Conservation (phyloP, 2,329 filamentous ascomycete species). For the Alternaria solani region DNA sequence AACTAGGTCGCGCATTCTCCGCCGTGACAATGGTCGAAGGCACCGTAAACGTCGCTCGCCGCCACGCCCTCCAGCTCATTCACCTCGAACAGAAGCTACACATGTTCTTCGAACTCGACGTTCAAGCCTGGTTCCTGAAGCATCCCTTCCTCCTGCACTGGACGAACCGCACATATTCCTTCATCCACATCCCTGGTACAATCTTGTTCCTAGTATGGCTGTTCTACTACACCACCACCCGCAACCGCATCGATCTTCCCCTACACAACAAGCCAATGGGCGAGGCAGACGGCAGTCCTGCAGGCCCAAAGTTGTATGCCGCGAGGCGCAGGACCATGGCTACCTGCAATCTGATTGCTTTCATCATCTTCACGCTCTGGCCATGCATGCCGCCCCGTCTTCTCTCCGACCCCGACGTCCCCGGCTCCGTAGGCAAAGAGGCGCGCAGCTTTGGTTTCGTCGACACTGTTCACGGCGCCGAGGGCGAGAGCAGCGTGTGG, state of each 20-base stretch:
- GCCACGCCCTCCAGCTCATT: slow-evolving; percentile 73
- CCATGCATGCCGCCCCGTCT: slow-evolving; percentile 68
- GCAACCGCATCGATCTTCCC: slow-evolving; percentile 57
- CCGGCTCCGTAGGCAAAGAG: slow-evolving; percentile 64
- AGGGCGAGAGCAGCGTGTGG: slow-evolving; percentile 73
- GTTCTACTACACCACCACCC: slow-evolving; percentile 74
- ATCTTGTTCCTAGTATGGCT: slow-evolving; percentile 73
- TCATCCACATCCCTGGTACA: slow-evolving; percentile 80
- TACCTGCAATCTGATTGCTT: slow-evolving; percentile 66
- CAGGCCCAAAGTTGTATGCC: slow-evolving; percentile 63
- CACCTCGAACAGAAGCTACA: slow-evolving; percentile 69
- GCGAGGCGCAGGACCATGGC: slow-evolving; percentile 65
- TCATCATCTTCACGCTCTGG: slow-evolving; percentile 67
- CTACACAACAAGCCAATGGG: slow-evolving; percentile 48
- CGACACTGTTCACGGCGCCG: slow-evolving; percentile 65
- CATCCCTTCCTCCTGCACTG: slow-evolving; percentile 68
- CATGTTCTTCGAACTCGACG: slow-evolving; percentile 70
- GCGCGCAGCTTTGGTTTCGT: slow-evolving; percentile 68
- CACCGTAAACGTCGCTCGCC: slow-evolving; percentile 72
- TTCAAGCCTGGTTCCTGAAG: slow-evolving; percentile 66
- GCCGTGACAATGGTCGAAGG: slow-evolving; percentile 72
- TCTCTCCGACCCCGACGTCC: slow-evolving; percentile 61
- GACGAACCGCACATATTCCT: slow-evolving; percentile 78
- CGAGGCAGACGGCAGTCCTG: slow-evolving; percentile 49
- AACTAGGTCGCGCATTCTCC: slow-evolving; percentile 75